These are phyloP conservation scores for Dipteronia sinensis DNA, from an alignment of 345 rosid genomes.

Conservation along the genomic window DNA sequence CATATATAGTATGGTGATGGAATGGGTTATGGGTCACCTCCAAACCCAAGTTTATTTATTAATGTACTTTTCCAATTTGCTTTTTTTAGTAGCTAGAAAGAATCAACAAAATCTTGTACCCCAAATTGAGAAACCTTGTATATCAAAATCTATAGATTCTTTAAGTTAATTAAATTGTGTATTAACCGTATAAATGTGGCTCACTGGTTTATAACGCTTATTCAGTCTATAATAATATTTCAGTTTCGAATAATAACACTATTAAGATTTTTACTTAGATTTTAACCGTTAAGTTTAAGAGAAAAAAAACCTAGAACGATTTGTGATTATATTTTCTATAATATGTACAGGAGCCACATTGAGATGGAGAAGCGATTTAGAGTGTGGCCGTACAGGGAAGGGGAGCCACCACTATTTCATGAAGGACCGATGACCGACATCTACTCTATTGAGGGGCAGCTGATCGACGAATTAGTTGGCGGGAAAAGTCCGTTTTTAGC, in stretches of 20 bases:
- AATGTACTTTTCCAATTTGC: neutral
- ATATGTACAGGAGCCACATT: conserved; percentile 56
- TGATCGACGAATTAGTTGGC: conserved; percentile 62
- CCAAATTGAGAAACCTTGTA: neutral
- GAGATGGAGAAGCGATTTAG: conserved; percentile 68
- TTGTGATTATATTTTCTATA: neutral
- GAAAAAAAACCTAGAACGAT: too few species aligned
- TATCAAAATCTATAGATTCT: neutral
- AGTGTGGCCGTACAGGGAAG: conserved; percentile 75
- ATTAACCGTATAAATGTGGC: too few species aligned
- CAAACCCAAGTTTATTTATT: neutral
- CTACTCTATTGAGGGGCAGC: conserved; percentile 67
- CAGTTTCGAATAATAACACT: too few species aligned
- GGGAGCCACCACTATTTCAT: conserved; percentile 65
- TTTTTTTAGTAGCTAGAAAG: neutral
- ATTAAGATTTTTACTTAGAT: too few species aligned
- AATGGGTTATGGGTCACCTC: neutral
- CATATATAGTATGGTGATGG: neutral
- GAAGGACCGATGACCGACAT: conserved; percentile 62
- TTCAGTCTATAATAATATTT: too few species aligned
- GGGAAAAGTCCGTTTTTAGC: conserved; percentile 45
- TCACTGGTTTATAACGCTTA: too few species aligned
- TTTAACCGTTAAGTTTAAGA: too few species aligned
- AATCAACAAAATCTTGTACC: neutral
- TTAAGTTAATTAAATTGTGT: too few species aligned